These are phyloP conservation scores for Erysimum cheiri DNA, from an alignment of 441 rosid genomes.

Conservation along the genomic window DNA sequence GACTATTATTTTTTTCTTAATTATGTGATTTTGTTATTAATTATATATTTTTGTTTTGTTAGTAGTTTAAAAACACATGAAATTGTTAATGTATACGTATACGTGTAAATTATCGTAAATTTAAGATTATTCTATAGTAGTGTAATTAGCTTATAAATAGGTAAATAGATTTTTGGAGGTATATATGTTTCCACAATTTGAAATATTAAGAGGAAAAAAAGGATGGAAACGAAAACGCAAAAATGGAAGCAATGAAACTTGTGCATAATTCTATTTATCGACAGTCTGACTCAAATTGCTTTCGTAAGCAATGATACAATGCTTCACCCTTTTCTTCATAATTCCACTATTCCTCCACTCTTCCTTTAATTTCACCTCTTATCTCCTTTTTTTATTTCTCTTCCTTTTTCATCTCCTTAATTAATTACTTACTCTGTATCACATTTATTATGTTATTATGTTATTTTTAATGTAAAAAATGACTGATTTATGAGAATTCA, in stretches of 20 bases:
- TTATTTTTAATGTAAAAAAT: not conserved
- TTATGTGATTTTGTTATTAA: not conserved
- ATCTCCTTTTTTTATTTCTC: not conserved
- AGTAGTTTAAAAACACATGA: too few species aligned
- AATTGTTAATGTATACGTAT: not conserved
- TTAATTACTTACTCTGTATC: constrained; percentile 2
- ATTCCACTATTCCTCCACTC: constrained; percentile 38
- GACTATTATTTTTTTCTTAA: not conserved
- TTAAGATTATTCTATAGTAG: not conserved
- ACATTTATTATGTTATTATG: constrained; percentile 1
- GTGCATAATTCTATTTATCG: constrained; percentile 46
- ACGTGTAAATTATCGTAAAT: not conserved
- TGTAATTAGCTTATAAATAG: not conserved
- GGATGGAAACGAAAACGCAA: constrained; percentile 16
- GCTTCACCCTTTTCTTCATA: constrained; percentile 44
- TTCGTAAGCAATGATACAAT: constrained; percentile 42
- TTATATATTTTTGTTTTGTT: not conserved
- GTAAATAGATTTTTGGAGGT: not conserved
- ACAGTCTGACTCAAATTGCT: constrained; percentile 49
- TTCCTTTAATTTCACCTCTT: constrained; percentile 25
- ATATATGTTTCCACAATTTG: constrained; percentile 1
- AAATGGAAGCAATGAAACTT: constrained; percentile 41
- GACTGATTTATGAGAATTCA: not conserved
- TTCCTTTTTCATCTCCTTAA: constrained; percentile 8
- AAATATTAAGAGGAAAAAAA: not conserved